Evolutionary conservation across 495 filamentous ascomycete genomes (phyloP).

Genomic region (Jackrogersella multiformis): DNA sequence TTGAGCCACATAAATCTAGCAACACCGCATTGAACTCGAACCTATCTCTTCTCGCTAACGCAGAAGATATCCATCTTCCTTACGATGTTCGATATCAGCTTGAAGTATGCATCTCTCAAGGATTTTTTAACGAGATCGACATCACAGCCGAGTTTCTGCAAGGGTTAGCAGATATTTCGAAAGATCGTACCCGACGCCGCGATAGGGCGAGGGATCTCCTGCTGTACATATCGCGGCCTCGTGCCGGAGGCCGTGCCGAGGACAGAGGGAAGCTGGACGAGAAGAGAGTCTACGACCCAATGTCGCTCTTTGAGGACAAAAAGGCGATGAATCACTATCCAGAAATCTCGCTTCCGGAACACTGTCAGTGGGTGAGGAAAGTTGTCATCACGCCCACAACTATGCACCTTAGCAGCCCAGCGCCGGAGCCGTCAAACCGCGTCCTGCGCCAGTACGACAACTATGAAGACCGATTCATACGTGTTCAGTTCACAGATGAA

Average conservation of each 20-base stretch:
- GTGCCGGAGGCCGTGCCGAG: background rate
- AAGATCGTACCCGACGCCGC: constrained; percentile 24
- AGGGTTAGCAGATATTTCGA: constrained; percentile 61
- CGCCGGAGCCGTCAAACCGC: constrained; percentile 86
- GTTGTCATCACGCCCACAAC: constrained; percentile 85
- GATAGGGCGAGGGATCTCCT: constrained; percentile 52
- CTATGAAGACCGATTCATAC: constrained; percentile 83
- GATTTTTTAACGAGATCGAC: constrained; percentile 80
- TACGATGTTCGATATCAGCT: constrained; percentile 89
- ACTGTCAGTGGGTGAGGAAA: constrained; percentile 79
- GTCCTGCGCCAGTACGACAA: constrained; percentile 77
- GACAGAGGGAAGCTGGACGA: constrained; percentile 55
- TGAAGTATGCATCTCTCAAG: constrained; percentile 87
- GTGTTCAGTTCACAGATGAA: constrained; percentile 92
- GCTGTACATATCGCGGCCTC: constrained; percentile 52
- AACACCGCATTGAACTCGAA: constrained; percentile 35
- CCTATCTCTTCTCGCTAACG: constrained; percentile 48
- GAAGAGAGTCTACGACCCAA: constrained; percentile 71
- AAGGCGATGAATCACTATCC: constrained; percentile 56
- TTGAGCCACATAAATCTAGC: constrained; percentile 52
- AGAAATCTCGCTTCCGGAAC: constrained; percentile 66
- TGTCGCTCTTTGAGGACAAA: constrained; percentile 72
- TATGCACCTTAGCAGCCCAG: constrained; percentile 78
- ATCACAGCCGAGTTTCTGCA: constrained; percentile 71
- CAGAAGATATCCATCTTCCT: constrained; percentile 60